Conservation (phyloP, 805 yeast genomes). For the Naumovozyma baii region DNA sequence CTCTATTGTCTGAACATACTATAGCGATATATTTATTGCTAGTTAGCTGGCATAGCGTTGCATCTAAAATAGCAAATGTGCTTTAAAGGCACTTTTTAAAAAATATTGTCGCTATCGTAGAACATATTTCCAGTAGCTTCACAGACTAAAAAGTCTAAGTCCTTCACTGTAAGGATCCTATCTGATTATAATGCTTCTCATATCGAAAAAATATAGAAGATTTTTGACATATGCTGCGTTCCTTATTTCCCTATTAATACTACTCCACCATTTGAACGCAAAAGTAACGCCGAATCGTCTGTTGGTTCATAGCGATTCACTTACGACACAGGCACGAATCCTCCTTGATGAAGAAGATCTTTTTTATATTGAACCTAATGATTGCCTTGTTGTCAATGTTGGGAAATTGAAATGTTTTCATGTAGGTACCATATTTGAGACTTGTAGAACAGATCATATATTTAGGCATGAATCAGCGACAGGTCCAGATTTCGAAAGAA, state of each 20-base stretch:
- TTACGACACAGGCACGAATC: neutral
- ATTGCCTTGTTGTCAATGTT: constrained; percentile 11
- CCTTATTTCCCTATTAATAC: neutral
- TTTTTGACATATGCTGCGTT: neutral
- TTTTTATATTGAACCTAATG: neutral
- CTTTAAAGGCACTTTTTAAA: too few relatives aligned
- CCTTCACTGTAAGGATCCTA: neutral
- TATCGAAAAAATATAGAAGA: neutral
- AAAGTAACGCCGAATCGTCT: neutral
- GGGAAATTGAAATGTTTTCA: constrained; percentile 16
- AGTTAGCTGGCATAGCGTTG: too few relatives aligned
- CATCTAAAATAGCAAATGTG: too few relatives aligned
- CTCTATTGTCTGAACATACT: too few relatives aligned
- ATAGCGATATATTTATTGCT: too few relatives aligned
- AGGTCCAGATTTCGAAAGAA: neutral
- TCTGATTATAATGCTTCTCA: neutral
- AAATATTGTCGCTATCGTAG: too few relatives aligned
- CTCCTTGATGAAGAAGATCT: neutral
- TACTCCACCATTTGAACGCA: neutral
- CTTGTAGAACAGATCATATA: constrained; percentile 1
- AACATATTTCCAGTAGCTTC: too few relatives aligned
- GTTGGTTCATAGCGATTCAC: neutral
- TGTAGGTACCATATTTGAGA: constrained; percentile 1
- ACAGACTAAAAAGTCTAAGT: too few relatives aligned
- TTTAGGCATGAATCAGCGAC: neutral